Evolutionary conservation across 176 grass and related monocot species (phyloP).

Genomic region (Phyllostachys edulis): DNA sequence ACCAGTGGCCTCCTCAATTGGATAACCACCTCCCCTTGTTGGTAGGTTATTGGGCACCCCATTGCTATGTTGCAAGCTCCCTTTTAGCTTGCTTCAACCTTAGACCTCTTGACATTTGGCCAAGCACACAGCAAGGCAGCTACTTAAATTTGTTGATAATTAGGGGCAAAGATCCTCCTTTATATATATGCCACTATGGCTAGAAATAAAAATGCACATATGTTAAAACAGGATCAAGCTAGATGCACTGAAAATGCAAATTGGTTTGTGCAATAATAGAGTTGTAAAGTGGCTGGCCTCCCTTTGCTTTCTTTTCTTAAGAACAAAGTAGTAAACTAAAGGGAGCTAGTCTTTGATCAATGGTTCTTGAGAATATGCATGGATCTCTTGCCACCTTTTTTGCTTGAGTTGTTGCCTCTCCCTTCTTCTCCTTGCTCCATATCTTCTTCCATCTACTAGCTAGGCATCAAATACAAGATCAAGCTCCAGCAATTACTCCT

Average conservation of each 20-base stretch:
- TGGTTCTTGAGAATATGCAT: constrained; percentile 45
- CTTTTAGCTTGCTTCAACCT: constrained; percentile 40
- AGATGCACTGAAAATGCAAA: constrained; percentile 26
- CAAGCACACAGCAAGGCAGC: constrained; percentile 31
- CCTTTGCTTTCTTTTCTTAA: constrained; percentile 27
- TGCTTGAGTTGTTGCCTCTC: neutral
- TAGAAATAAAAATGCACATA: constrained; percentile 21
- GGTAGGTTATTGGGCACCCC: constrained; percentile 48
- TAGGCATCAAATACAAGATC: constrained; percentile 5
- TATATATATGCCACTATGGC: constrained; percentile 28
- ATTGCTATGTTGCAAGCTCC: constrained; percentile 24
- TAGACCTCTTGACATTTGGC: constrained; percentile 48
- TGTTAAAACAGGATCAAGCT: constrained; percentile 33
- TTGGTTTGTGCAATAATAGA: constrained; percentile 44
- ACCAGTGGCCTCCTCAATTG: constrained; percentile 20
- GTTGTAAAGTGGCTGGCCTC: neutral
- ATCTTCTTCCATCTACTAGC: neutral
- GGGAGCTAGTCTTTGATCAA: constrained; percentile 20
- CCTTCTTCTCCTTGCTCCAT: neutral
- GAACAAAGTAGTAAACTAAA: constrained; percentile 34
- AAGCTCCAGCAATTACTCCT: neutral
- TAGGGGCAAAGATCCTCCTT: constrained; percentile 28
- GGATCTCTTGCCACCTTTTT: constrained; percentile 32
- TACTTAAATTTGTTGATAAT: constrained; percentile 24
- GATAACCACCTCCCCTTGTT: constrained; percentile 29